phyloP scores from a whole-genome alignment of 2,329 filamentous ascomycete species.

The Cladosporium phlei region DNA sequence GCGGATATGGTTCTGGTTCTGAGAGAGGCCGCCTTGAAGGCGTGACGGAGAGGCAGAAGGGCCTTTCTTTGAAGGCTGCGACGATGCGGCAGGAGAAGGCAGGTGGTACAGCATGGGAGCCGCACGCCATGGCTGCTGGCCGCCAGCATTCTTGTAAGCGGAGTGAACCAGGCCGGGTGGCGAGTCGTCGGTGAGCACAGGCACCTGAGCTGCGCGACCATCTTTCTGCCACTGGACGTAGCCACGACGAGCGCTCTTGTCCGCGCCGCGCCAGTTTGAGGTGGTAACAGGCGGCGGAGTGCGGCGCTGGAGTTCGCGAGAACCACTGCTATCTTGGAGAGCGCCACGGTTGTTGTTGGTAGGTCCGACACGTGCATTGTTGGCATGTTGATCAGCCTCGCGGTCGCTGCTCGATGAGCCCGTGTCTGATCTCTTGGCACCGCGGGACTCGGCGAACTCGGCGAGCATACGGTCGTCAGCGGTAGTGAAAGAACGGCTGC shows the following conservation, averaged over 20 bases:
- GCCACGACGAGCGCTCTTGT: neutral
- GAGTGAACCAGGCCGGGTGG: neutral
- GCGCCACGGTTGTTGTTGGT: neutral
- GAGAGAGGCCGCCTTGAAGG: no score
- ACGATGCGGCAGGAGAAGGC: constrained; percentile 4
- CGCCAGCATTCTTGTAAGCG: no score
- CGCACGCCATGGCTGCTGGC: neutral
- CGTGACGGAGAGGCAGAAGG: no score
- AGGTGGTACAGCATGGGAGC: neutral
- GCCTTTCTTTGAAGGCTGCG: neutral
- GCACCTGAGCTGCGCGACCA: neutral
- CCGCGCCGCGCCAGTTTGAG: no score
- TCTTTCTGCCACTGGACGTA: neutral
- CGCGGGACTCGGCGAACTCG: neutral
- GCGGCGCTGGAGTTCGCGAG: no score
- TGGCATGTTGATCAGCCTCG: neutral
- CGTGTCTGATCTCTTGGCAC: neutral
- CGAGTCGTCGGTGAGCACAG: neutral
- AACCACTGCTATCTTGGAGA: no score
- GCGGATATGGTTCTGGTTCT: no score
- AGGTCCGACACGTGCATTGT: neutral
- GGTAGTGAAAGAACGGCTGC: constrained; percentile 2
- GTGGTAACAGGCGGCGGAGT: no score
- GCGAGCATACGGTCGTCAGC: constrained; percentile 8
- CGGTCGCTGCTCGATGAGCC: neutral